Conservation (phyloP, 768 basidiomycete species). For the Crucibulum laeve region DNA sequence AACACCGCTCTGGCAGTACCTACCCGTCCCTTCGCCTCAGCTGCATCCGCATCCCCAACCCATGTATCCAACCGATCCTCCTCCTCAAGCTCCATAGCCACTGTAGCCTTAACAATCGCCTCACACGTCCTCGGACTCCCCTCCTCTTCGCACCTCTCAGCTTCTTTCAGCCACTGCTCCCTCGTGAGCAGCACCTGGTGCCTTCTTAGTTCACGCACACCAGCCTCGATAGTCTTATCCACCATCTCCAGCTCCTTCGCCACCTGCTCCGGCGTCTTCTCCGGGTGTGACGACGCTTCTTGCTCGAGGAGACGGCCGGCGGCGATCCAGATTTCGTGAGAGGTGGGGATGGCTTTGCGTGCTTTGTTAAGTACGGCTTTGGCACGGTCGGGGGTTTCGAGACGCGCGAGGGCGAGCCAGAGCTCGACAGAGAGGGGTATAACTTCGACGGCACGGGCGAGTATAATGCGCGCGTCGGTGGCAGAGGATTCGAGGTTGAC, state of each 20-base stretch:
- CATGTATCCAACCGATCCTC: slow-evolving; percentile 89
- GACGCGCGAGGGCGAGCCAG: slow-evolving; percentile 96
- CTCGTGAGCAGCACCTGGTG: slow-evolving; percentile 84
- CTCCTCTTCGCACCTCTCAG: slow-evolving; percentile 85
- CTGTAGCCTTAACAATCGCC: slow-evolving; percentile 91
- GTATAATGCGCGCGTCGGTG: slow-evolving; percentile 85
- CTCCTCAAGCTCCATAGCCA: slow-evolving; percentile 92
- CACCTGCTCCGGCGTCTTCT: slow-evolving; percentile 46
- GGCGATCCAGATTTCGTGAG: slow-evolving; percentile 99
- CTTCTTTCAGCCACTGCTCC: slow-evolving; percentile 97
- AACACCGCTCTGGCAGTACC: slow-evolving; percentile 85
- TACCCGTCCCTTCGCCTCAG: slow-evolving; percentile 67
- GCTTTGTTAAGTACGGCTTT: slow-evolving; percentile 95
- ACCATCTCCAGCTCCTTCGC: slow-evolving; percentile 68
- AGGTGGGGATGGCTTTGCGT: slow-evolving; percentile 88
- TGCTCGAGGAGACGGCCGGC: slow-evolving; percentile 92
- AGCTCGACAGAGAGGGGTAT: slow-evolving; percentile 95
- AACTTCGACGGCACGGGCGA: slow-evolving; percentile 93
- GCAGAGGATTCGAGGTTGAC: slow-evolving; percentile 92
- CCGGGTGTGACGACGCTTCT: slow-evolving; percentile 39
- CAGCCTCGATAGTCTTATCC: slow-evolving; percentile 86
- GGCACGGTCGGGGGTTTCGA: slow-evolving; percentile 89
- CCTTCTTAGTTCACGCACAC: slow-evolving; percentile 70
- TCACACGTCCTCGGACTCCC: slow-evolving; percentile 85
- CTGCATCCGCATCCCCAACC: slow-evolving; percentile 87